Percentiles rank a stretch among this genome's conserved stretches.
phyloP scores from a whole-genome alignment of 257 asterid genomes.

The Rauvolfia tetraphylla region DNA sequence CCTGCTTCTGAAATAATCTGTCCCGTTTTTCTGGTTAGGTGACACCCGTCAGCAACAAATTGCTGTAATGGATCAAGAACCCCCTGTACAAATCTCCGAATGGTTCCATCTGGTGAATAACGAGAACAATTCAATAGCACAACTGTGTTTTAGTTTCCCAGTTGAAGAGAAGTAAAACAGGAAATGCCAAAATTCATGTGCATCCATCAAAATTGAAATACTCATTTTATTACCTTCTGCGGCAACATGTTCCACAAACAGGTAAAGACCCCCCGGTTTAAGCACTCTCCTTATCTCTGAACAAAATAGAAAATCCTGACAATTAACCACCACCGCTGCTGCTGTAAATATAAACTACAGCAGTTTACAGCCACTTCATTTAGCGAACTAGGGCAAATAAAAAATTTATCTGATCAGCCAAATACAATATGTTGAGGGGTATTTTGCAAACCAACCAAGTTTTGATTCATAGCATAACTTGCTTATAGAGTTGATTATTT shows the following conservation, averaged over 20 bases:
- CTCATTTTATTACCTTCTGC: slow-evolving; percentile 54
- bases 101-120: slow-evolving; percentile 59
- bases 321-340: background rate
- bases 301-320: background rate
- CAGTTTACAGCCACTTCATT: background rate
- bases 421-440: background rate
- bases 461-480: background rate
- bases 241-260: slow-evolving; percentile 87
- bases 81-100: slow-evolving; percentile 52
- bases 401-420: background rate
- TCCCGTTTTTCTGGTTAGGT: slow-evolving; percentile 61
- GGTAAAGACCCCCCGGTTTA: slow-evolving; percentile 75
- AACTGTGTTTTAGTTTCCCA: background rate
- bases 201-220: background rate
- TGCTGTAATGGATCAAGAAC: slow-evolving; percentile 85
- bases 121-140: background rate
- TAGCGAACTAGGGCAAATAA: background rate
- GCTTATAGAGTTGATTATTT: background rate
- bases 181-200: background rate
- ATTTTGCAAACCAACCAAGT: background rate
- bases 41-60: slow-evolving; percentile 73
- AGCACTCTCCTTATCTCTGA: slow-evolving; percentile 88
- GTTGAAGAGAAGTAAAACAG: background rate
- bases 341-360: background rate
- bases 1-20: slow-evolving; percentile 48